A percentile compares a stretch with the other conserved stretches of the same genome.
Evolutionary conservation across 2,329 filamentous ascomycete genomes (phyloP).

Genomic region (Rhynchosporium agropyri): DNA sequence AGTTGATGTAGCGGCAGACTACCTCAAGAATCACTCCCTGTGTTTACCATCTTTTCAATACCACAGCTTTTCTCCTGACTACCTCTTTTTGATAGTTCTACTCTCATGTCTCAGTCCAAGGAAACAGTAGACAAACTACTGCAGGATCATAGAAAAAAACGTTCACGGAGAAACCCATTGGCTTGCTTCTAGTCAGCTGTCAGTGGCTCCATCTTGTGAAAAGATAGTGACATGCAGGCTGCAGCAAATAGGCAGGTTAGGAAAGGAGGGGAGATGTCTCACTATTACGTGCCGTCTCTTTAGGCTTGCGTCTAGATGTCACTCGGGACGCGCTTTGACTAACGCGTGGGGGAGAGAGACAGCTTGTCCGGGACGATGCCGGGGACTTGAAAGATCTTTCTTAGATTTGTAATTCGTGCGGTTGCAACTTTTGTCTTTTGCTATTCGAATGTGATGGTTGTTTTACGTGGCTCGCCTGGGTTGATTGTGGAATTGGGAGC

Average conservation of each 20-base stretch:
- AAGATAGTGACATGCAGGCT: neutral
- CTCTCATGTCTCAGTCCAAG: neutral
- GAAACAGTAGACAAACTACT: neutral
- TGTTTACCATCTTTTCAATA: neutral
- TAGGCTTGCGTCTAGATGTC: constrained; percentile 3
- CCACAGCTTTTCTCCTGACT: no score
- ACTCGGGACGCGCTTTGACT: neutral
- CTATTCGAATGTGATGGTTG: neutral
- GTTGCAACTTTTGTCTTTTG: neutral
- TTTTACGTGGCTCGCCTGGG: neutral
- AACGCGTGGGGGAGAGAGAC: neutral
- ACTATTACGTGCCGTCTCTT: constrained; percentile 9
- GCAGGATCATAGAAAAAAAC: constrained; percentile 6
- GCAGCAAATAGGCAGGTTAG: neutral
- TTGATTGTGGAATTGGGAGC: neutral
- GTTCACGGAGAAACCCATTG: neutral
- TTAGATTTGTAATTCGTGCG: constrained; percentile 4
- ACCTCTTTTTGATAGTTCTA: neutral
- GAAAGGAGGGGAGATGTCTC: constrained; percentile 5
- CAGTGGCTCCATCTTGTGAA: neutral
- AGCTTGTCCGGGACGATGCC: neutral
- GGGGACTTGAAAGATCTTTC: neutral
- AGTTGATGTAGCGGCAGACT: no score
- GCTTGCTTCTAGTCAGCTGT: constrained; percentile 7
- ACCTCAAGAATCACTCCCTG: no score